A percentile compares a stretch with the other conserved stretches of the same genome.
Conservation (phyloP, 164 flowering plant genomes). For the Malania oleifera region DNA sequence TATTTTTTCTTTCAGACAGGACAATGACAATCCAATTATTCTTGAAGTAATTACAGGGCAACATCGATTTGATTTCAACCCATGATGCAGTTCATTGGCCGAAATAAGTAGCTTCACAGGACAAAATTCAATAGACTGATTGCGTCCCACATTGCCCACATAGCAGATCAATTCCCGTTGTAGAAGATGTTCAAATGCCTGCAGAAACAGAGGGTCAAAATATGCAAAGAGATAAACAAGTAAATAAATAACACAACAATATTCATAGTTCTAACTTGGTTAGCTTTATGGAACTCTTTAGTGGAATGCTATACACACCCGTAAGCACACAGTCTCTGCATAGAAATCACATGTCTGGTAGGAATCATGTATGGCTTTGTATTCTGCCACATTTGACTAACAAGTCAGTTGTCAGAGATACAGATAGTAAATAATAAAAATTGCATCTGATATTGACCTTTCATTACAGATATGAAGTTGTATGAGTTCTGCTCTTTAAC, state of each 20-base stretch:
- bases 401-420: background rate
- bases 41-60: slow-evolving; percentile 58
- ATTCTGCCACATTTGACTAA: slow-evolving; percentile 49
- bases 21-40: background rate
- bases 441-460: slow-evolving; percentile 44
- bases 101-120: slow-evolving; percentile 77
- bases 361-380: slow-evolving; percentile 67
- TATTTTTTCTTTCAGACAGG: background rate
- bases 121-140: slow-evolving; percentile 64
- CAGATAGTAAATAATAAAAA: too few relatives aligned
- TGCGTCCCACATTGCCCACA: slow-evolving; percentile 48
- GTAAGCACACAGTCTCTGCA: slow-evolving; percentile 60
- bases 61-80: slow-evolving; percentile 47
- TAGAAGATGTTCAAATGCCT: slow-evolving; percentile 84
- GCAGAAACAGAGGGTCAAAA: slow-evolving; percentile 15
- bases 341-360: slow-evolving; percentile 66
- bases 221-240: background rate
- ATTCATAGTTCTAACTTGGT: background rate
- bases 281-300: background rate
- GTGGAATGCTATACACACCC: slow-evolving; percentile 51
- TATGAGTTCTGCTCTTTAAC: slow-evolving; percentile 66
- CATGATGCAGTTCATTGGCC: slow-evolving; percentile 56
- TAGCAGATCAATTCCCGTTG: slow-evolving; percentile 59
- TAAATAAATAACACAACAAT: background rate
- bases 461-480: slow-evolving; percentile 86